phyloP scores from a whole-genome alignment of 768 basidiomycete genomes.

The Podaxis carcinomalis region DNA sequence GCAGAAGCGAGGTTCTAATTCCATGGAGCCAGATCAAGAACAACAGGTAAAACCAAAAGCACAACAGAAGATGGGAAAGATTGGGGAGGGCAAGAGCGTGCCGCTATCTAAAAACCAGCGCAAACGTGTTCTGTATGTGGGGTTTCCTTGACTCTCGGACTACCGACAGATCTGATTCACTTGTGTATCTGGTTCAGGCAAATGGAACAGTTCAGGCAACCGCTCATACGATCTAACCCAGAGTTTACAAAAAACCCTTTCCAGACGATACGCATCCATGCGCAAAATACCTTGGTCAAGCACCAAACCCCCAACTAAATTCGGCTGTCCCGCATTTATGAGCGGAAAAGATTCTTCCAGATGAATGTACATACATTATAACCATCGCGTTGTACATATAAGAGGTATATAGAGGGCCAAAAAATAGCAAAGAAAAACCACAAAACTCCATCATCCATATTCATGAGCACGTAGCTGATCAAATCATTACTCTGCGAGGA shows the following conservation, averaged over 20 bases:
- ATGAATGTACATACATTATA: slow-evolving; percentile 3
- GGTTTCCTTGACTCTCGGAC: slow-evolving; percentile 1
- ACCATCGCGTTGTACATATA: slow-evolving; percentile 6
- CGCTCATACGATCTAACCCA: slow-evolving; percentile 62
- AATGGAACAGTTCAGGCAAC: slow-evolving; percentile 64
- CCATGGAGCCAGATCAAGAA: slow-evolving; percentile 14
- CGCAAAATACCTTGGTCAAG: slow-evolving; percentile 70
- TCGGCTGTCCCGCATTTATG: background rate
- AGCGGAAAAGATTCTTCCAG: background rate
- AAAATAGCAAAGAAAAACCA: background rate
- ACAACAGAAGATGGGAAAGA: slow-evolving; percentile 40
- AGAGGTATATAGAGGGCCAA: background rate
- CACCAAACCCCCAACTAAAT: slow-evolving; percentile 24
- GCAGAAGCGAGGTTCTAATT: slow-evolving; percentile 10
- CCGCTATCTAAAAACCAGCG: slow-evolving; percentile 63
- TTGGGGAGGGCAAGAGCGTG: slow-evolving; percentile 60
- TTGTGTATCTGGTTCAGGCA: slow-evolving; percentile 35
- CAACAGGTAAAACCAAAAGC: slow-evolving; percentile 17
- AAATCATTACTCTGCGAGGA: background rate
- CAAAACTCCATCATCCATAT: background rate
- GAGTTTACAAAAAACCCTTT: slow-evolving; percentile 70
- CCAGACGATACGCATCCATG: slow-evolving; percentile 73
- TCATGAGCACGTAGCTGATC: background rate
- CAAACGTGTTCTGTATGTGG: slow-evolving; percentile 61
- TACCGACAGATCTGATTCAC: background rate